These are phyloP conservation scores for Penicillium fimorum DNA, from an alignment of 495 filamentous ascomycete genomes.

Conservation along the genomic window DNA sequence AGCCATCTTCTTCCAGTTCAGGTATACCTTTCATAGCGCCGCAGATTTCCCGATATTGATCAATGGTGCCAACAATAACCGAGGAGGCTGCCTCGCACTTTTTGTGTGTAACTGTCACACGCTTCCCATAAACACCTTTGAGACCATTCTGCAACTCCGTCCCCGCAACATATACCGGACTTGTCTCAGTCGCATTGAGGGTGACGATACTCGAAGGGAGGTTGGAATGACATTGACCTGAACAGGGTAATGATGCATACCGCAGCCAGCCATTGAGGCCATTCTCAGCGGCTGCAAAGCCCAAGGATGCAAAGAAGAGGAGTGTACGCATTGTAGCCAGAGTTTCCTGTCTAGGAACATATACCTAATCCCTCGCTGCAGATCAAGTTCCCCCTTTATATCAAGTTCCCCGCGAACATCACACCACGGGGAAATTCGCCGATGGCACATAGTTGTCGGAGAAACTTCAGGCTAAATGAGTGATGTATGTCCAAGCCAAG, in stretches of 20 bases:
- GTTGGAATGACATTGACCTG: constrained; percentile 30
- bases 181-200: constrained; percentile 50
- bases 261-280: constrained; percentile 64
- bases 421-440: constrained; percentile 4
- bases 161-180: constrained; percentile 58
- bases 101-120: constrained; percentile 33
- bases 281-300: constrained; percentile 43
- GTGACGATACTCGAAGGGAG: constrained; percentile 53
- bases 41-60: constrained; percentile 46
- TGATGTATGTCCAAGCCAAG: not conserved
- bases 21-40: constrained; percentile 33
- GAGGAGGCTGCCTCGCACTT: constrained; percentile 29
- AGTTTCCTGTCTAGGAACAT: not conserved
- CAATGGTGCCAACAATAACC: constrained; percentile 58
- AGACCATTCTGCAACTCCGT: constrained; percentile 60
- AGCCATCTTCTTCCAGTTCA: constrained; percentile 60
- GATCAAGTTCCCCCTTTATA: constrained; percentile 12
- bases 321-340: constrained; percentile 12
- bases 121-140: constrained; percentile 49
- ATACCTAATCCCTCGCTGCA: not conserved
- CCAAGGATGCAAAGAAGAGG: constrained; percentile 14
- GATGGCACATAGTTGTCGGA: constrained; percentile 9
- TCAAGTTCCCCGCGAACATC: not conserved
- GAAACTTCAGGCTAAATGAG: constrained; percentile 21
- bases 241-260: constrained; percentile 54